phyloP scores from a whole-genome alignment of 768 basidiomycete species.

The Boletus vermiculosoides region DNA sequence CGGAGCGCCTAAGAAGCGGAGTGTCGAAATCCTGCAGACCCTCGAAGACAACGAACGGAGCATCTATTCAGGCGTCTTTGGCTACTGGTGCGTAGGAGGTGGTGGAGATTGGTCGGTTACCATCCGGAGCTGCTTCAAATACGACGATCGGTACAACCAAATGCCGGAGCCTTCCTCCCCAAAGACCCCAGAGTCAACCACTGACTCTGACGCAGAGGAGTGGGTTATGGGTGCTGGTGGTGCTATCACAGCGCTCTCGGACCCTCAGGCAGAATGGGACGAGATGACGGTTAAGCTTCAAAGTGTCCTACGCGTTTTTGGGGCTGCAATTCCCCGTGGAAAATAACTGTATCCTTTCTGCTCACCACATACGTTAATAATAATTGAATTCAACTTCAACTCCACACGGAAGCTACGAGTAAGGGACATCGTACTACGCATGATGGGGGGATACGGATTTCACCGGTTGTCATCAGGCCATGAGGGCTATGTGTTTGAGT shows the following conservation, averaged over 20 bases:
- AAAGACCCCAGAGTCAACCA: slow-evolving; percentile 11
- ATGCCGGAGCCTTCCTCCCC: slow-evolving; percentile 10
- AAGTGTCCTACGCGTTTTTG: slow-evolving; percentile 70
- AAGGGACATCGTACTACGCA: background rate
- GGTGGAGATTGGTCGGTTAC: slow-evolving; percentile 91
- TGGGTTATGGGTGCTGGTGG: slow-evolving; percentile 93
- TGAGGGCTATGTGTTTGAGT: slow-evolving; percentile 75
- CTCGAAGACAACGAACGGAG: slow-evolving; percentile 73
- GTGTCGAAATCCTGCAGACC: slow-evolving; percentile 81
- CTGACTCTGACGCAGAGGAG: slow-evolving; percentile 39
- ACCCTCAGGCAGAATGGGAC: slow-evolving; percentile 87
- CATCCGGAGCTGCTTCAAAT: slow-evolving; percentile 89
- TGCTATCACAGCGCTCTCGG: slow-evolving; percentile 91
- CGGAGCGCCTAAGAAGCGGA: slow-evolving; percentile 93
- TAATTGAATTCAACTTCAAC: slow-evolving; percentile 41
- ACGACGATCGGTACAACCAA: slow-evolving; percentile 39
- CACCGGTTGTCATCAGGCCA: slow-evolving; percentile 47
- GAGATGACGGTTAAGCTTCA: slow-evolving; percentile 89
- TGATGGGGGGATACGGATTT: background rate
- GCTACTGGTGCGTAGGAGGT: slow-evolving; percentile 89
- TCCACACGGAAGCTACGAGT: background rate
- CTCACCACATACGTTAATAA: background rate
- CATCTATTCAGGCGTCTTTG: slow-evolving; percentile 90
- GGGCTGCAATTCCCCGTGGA: slow-evolving; percentile 31
- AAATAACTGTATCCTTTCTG: slow-evolving; percentile 8